These are phyloP conservation scores for Ogataea nonfermentans DNA, from an alignment of 805 yeast species.

Conservation along the genomic window DNA sequence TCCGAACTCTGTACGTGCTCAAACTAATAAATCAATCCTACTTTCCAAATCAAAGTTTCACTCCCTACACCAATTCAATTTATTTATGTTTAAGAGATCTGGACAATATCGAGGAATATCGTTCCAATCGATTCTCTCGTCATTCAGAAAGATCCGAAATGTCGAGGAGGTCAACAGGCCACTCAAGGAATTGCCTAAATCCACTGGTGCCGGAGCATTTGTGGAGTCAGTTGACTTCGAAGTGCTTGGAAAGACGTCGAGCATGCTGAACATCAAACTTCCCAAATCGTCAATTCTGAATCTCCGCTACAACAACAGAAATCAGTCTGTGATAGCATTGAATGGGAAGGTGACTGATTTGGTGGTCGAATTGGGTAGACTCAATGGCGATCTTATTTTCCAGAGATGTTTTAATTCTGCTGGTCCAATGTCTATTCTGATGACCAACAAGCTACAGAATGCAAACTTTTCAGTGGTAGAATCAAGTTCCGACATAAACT, in stretches of 20 bases:
- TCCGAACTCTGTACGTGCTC: no score
- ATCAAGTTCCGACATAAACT: constrained; percentile 25
- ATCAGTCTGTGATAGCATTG: constrained; percentile 42
- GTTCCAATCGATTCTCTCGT: constrained; percentile 18
- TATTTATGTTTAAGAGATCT: constrained; percentile 10
- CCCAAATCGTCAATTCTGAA: constrained; percentile 42
- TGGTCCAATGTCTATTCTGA: constrained; percentile 33
- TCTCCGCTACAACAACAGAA: constrained; percentile 35
- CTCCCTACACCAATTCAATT: constrained; percentile 3
- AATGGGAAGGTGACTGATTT: constrained; percentile 40
- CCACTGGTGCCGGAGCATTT: constrained; percentile 47
- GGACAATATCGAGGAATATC: constrained; percentile 15
- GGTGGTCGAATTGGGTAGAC: constrained; percentile 29
- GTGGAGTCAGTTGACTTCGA: constrained; percentile 42
- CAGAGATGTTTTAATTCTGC: constrained; percentile 35
- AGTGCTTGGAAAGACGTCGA: constrained; percentile 39
- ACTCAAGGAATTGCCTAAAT: constrained; percentile 32
- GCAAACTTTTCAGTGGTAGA: constrained; percentile 37
- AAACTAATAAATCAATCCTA: not conserved
- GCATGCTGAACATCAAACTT: constrained; percentile 41
- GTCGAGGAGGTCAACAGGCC: constrained; percentile 20
- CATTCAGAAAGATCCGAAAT: constrained; percentile 7
- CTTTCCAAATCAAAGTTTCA: not conserved
- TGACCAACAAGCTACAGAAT: constrained; percentile 36
- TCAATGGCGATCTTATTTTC: constrained; percentile 26